Base-by-base conservation (phyloP, 2,329 filamentous ascomycete genomes). In the Trichophyton schoenleinii region DNA sequence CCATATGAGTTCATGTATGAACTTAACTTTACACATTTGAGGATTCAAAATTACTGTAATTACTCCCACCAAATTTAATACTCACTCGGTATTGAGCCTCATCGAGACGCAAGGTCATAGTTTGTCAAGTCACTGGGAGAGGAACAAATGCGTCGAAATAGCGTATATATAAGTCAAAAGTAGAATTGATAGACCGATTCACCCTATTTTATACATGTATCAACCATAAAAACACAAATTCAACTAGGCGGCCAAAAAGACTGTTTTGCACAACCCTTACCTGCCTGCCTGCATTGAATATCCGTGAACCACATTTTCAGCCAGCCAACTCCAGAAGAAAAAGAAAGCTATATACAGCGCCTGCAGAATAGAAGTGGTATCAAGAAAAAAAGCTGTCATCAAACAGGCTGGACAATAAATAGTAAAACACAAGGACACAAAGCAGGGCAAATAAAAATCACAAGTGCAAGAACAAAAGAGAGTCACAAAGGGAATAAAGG, bases 331-430 rank as follows among this genome's bases (percentile, higher is more conserved):
- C 55, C 55, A 20, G 25, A 13, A 13, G 34, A 2, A 11, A 38
- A 38, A 38, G 18, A 25, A 58, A 58, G n/a, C 15, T 44, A 44
- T 44, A 38, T 57, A 57, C 44, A 38, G 25, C 20, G 61, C n/a
- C 46, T 52, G 38, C 20, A 61, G 46, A 63, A 61, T 55, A 46
- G 18, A 60, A 57, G 52, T 36, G 22, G 41, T 57, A 60, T 57
- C 25, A 9, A 18, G 20, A 61, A 58, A 60, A 46, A 31, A 13
- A 28, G 13, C 22, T 25, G 52, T 41, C 48, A 36, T 49, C 20
- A 59, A 18, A 41, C 36, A 18, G 18, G 20, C 1, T 18, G 41
- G 20, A 15, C 36, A 49, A 20, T 20, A 48, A 31, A 25, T 57
- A 8, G 20, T 25, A 55, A 57, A 48, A 61, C 34, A 59, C 20